Evolutionary conservation across 2,329 filamentous ascomycete species (phyloP), one percentile per base, ranked within the genome.

Genomic region (Aspergillus pseudotamarii): DNA sequence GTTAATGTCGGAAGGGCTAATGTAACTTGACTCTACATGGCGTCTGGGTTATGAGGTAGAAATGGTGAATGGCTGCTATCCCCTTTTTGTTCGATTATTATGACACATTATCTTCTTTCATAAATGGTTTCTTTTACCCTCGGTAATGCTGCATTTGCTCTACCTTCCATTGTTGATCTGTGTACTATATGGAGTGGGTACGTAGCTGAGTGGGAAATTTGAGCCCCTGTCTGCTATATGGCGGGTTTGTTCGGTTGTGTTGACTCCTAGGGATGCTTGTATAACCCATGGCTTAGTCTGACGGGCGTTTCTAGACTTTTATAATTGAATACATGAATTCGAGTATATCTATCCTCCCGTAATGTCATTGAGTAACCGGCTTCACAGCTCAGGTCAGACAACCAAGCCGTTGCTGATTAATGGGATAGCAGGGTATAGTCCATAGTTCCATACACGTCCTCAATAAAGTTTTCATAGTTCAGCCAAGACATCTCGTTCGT

Each of bases 381-480:
- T 19, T 50, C 26, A 50, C 23, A n/a, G 46, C 14, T 30, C 16
- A 30, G 46, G 26, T 11, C 26, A 30, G 16, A 4, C 16, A 23
- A 23, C 4, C 16, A n/a, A 32, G 19, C 12, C 19, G 19, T 12
- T 12, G 26, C 8, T 12, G 3, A 16, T 34, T 16, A 58, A 50
- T 48, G 32, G 51, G 30, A 48, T 23, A 68, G 59, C 55, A 72
- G 66, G 41, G 70, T 68, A 26, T 64, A 65, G 45, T 72, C 68
- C n/a, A 65, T 65, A 61, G 60, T 71, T 30, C 69, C 68, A 57
- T 72, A 71, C 10, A 69, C 19, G 58, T 72, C 72, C 1, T 68
- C 71, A 10, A 75, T 69, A 45, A 75, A 74, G 28, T 61, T 71
- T 45, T 72, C 68, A 55, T 75, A 75, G 32, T 67, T 73, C 32